phyloP scores from a whole-genome alignment of 345 rosid genomes.

The Eutrema heterophyllum region DNA sequence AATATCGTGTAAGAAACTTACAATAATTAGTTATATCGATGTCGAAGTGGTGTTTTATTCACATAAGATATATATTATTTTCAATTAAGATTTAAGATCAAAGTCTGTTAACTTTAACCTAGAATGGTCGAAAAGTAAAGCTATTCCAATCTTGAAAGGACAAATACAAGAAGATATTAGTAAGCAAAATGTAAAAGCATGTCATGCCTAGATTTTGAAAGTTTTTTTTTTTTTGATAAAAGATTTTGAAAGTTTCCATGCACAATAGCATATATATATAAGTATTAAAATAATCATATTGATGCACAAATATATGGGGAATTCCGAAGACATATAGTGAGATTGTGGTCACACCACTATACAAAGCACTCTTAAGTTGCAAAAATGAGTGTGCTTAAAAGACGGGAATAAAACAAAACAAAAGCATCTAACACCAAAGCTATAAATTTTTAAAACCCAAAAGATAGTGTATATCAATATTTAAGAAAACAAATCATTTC shows the following conservation, averaged over 20 bases:
- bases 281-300: not conserved
- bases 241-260: conserved; percentile 31
- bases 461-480: not conserved
- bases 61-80: not conserved
- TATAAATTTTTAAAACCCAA: not conserved
- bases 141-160: conserved; percentile 31
- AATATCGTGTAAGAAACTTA: not conserved
- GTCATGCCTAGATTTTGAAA: conserved; percentile 30
- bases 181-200: conserved; percentile 15
- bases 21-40: not conserved
- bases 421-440: conserved; percentile 28
- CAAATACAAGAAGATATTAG: conserved; percentile 10
- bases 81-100: not conserved
- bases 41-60: not conserved
- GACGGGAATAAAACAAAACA: conserved; percentile 27
- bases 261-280: conserved; percentile 2
- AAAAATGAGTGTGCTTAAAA: conserved; percentile 29
- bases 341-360: conserved; percentile 33
- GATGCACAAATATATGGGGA: conserved; percentile 10
- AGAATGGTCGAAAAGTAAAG: conserved; percentile 22
- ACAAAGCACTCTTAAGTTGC: conserved; percentile 29
- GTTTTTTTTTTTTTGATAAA: not conserved
- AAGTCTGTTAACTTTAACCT: conserved; percentile 11
- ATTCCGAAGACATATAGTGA: conserved; percentile 26
- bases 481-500: not conserved